phyloP scores from a whole-genome alignment of 306 rosid genomes.

The Trifolium subterraneum region DNA sequence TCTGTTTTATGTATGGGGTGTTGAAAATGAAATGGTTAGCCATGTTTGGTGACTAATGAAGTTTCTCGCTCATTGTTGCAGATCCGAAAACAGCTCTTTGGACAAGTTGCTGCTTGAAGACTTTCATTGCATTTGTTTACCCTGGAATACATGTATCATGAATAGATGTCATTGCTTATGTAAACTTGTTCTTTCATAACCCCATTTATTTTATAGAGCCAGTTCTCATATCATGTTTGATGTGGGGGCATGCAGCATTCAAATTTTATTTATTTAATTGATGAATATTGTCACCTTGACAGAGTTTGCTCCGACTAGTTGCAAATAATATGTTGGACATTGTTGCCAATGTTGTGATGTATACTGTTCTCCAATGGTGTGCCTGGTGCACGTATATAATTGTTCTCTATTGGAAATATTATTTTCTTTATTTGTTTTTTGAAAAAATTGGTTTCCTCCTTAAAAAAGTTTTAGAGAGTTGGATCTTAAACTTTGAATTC shows the following conservation, averaged over 20 bases:
- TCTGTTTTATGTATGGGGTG: background rate
- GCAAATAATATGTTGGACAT: conserved; percentile 33
- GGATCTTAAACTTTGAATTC: too few relatives aligned
- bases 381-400: background rate
- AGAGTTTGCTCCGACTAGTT: conserved; percentile 3
- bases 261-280: conserved; percentile 14
- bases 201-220: conserved; percentile 35
- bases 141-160: conserved; percentile 44
- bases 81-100: conserved; percentile 84
- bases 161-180: conserved; percentile 45
- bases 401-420: background rate
- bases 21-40: background rate
- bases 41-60: conserved; percentile 1
- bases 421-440: background rate
- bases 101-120: conserved; percentile 67
- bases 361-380: background rate
- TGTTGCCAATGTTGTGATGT: background rate
- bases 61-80: conserved; percentile 49
- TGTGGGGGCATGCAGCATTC: conserved; percentile 38
- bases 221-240: conserved; percentile 36
- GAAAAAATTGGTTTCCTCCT: background rate
- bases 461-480: background rate
- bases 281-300: conserved; percentile 41
- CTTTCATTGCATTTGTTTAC: conserved; percentile 41
- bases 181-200: conserved; percentile 37